A percentile compares a stretch with the other conserved stretches of the same genome.
Evolutionary conservation across 1,139 yeast species (phyloP).

Genomic region (Zygoascus hellenicus): DNA sequence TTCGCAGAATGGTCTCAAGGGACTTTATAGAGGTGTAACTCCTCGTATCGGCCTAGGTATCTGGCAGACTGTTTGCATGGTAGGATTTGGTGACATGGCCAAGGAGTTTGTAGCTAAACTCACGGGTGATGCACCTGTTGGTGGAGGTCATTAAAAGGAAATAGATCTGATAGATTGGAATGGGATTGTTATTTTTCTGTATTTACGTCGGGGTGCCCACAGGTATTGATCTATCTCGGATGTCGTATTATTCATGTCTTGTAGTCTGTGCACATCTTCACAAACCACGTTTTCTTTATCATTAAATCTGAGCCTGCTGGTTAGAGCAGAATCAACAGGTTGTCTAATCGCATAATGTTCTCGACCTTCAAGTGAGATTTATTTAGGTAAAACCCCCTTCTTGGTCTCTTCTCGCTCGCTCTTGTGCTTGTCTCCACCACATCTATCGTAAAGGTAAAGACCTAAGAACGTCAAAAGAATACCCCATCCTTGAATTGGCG

Average conservation of each 20-base stretch:
- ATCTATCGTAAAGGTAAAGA: slow-evolving; percentile 61
- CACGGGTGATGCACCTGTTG: slow-evolving; percentile 51
- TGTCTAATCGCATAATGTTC: no score
- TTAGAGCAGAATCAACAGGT: no score
- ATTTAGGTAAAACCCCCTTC: slow-evolving; percentile 1
- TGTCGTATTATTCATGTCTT: no score
- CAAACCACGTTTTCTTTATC: no score
- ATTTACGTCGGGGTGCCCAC: no score
- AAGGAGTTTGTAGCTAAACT: slow-evolving; percentile 55
- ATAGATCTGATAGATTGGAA: no score
- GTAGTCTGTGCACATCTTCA: no score
- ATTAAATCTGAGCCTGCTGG: no score
- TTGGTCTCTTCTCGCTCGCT: background rate
- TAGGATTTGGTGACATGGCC: slow-evolving; percentile 95
- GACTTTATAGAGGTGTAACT: slow-evolving; percentile 92
- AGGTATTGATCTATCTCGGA: no score
- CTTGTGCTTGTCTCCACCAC: slow-evolving; percentile 47
- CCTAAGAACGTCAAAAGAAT: slow-evolving; percentile 61
- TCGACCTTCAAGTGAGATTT: no score
- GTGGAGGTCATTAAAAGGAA: slow-evolving; percentile 38
- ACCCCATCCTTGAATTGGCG: slow-evolving; percentile 60
- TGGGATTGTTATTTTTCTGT: no score
- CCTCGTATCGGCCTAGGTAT: slow-evolving; percentile 95
- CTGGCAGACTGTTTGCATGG: slow-evolving; percentile 99
- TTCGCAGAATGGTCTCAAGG: slow-evolving; percentile 74